Evolutionary conservation across 2,329 filamentous ascomycete species (phyloP).

Genomic region (Penicillium sp.): DNA sequence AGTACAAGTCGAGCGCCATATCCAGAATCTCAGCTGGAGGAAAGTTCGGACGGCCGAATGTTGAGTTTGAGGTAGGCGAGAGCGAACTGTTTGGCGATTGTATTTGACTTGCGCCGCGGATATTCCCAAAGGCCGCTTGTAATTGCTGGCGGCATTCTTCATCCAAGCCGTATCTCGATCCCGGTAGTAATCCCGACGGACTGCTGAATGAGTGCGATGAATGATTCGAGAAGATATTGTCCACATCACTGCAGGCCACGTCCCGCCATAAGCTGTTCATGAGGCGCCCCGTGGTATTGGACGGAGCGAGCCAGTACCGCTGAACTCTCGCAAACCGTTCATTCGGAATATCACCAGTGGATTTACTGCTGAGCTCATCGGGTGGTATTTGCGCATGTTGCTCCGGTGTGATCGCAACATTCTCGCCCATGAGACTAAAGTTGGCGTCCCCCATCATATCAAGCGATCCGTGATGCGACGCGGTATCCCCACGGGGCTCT

Average conservation of each 20-base stretch:
- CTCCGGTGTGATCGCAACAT: conserved; percentile 26
- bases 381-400: conserved; percentile 30
- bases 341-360: conserved; percentile 39
- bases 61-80: conserved; percentile 27
- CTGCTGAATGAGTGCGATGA: conserved; percentile 27
- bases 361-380: conserved; percentile 29
- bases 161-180: conserved; percentile 45
- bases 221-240: conserved; percentile 46
- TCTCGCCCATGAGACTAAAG: conserved; percentile 31
- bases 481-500: conserved; percentile 38
- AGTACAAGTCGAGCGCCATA: conserved; percentile 59
- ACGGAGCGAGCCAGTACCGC: conserved; percentile 47
- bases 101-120: conserved; percentile 23
- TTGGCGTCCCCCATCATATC: conserved; percentile 34
- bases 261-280: conserved; percentile 51
- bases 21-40: conserved; percentile 59
- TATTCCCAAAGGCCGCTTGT: conserved; percentile 41
- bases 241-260: conserved; percentile 39
- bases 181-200: conserved; percentile 32
- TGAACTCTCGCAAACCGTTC: conserved; percentile 50
- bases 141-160: conserved; percentile 49
- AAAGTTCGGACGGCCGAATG: conserved; percentile 42
- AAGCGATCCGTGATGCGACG: conserved; percentile 35
- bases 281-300: conserved; percentile 43
- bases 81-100: conserved; percentile 25